phyloP scores from a whole-genome alignment of 305 asterid species.

The Fraxinus sp. region DNA sequence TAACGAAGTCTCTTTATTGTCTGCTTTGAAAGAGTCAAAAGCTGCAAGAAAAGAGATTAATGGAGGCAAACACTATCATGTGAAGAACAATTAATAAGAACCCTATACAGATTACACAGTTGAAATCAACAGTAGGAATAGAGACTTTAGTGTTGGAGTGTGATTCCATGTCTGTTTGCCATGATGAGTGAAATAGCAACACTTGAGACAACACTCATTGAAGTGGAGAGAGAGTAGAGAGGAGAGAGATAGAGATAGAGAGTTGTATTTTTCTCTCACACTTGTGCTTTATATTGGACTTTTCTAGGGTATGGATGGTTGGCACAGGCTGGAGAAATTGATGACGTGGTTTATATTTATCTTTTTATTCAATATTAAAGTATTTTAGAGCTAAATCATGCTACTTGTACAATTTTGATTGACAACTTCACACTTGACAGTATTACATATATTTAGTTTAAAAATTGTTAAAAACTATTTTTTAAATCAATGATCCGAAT shows the following conservation, averaged over 20 bases:
- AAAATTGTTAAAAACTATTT: too few relatives aligned
- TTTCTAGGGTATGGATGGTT: not conserved
- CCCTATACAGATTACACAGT: constrained; percentile 12
- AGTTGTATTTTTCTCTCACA: constrained; percentile 11
- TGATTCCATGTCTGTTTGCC: constrained; percentile 9
- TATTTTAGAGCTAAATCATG: not conserved
- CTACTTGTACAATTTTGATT: too few relatives aligned
- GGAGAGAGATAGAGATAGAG: not conserved
- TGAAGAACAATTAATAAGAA: constrained; percentile 17
- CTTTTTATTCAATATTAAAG: not conserved
- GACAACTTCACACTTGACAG: too few relatives aligned
- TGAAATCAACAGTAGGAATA: constrained; percentile 11
- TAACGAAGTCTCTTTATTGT: constrained; percentile 39
- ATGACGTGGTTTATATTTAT: not conserved
- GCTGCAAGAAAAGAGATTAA: constrained; percentile 44
- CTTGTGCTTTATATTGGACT: constrained; percentile 10
- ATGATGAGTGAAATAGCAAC: constrained; percentile 30
- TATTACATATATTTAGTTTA: too few relatives aligned
- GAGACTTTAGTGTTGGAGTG: constrained; percentile 2
- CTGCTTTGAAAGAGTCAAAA: constrained; percentile 55
- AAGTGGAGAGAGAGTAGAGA: constrained; percentile 19
- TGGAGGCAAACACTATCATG: constrained; percentile 37
- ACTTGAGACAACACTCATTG: constrained; percentile 41
- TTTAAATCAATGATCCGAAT: too few relatives aligned
- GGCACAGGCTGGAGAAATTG: constrained; percentile 1